Evolutionary conservation across 148 eudicot species (phyloP), one percentile per base, ranked within the genome.

Genomic region (Camellia japonica): DNA sequence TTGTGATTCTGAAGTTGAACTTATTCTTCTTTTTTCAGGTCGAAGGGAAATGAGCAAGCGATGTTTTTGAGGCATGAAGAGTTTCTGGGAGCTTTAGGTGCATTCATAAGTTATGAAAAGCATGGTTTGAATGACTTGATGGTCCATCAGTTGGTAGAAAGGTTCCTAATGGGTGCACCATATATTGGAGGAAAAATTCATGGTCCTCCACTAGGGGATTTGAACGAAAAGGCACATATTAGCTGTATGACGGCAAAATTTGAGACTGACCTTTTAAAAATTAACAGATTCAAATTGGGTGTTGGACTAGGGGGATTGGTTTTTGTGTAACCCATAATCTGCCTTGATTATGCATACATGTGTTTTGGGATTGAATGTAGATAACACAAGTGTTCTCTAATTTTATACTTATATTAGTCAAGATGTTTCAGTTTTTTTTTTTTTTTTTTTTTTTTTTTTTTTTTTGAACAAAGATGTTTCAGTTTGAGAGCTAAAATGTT

Each of bases 131-230:
- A 96, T 84, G 97, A 96, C 80, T 80, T 96, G 78, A 92, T 91
- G 97, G 99, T 91, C 30, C 99, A 93, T 83, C 99, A 96, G 79
- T 78, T 96, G 84, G 99, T 96, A 63, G 99, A 96, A 71, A 89
- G 99, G 82, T 96, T 96, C 86, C 99, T 98, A 44, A 96, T 93
- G 99, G 98, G 97, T 80, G 99, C 98, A 65, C 97, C 99, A 49
- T 96, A 92, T 80, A 90, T 87, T 69, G 99, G 99, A 79, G 99
- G 98, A 68, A 89, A 84, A 82, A 88, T 96, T 55, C 98, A 93
- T 79, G 98, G 99, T 49, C 99, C 97, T 46, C 95, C 99, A 63
- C 80, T 96, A 47, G 99, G 93, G 70, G 94, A 96, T 86, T 85
- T 96, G 71, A 92, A 96, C 82, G 97, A 93, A 85, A 96, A 96